phyloP scores from a whole-genome alignment of 2,329 filamentous ascomycete genomes.

The Aureobasidium sp. region DNA sequence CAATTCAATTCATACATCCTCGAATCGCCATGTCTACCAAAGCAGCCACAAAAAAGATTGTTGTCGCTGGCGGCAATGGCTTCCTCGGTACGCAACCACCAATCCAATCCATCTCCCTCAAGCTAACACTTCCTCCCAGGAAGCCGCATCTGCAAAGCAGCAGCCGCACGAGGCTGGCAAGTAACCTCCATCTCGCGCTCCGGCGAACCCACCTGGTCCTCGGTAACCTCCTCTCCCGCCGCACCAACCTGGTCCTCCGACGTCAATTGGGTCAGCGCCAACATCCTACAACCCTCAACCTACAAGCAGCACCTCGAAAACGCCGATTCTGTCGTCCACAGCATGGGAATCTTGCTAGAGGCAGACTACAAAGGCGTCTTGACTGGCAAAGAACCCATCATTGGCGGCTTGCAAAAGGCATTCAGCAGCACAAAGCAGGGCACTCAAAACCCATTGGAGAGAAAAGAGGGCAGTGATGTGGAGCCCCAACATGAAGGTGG shows the following conservation, averaged over 20 bases:
- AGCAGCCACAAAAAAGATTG: conserved; percentile 63
- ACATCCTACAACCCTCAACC: conserved; percentile 73
- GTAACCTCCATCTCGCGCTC: conserved; percentile 94
- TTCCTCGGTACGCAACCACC: conserved; percentile 57
- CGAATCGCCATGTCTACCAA: conserved; percentile 18
- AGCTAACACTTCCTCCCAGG: conserved; percentile 31
- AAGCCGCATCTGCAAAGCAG: conserved; percentile 81
- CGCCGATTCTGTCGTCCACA: conserved; percentile 83
- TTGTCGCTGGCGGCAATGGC: conserved; percentile 89
- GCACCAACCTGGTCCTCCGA: conserved; percentile 73
- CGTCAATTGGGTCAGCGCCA: conserved; percentile 80
- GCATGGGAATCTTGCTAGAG: conserved; percentile 91
- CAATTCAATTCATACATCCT: not conserved
- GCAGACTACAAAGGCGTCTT: conserved; percentile 95
- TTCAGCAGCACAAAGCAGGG: conserved; percentile 59
- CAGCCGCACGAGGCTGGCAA: conserved; percentile 76
- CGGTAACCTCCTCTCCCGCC: conserved; percentile 60
- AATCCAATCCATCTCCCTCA: not conserved
- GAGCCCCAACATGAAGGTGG: conserved; percentile 58
- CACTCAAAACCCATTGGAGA: conserved; percentile 59
- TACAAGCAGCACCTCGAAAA: conserved; percentile 69
- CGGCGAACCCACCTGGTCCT: conserved; percentile 77
- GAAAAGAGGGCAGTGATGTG: conserved; percentile 50
- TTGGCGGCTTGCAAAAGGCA: conserved; percentile 67
- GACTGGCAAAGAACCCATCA: conserved; percentile 71